Base-by-base conservation (phyloP, 306 rosid genomes). In the Gillenia trifoliata region DNA sequence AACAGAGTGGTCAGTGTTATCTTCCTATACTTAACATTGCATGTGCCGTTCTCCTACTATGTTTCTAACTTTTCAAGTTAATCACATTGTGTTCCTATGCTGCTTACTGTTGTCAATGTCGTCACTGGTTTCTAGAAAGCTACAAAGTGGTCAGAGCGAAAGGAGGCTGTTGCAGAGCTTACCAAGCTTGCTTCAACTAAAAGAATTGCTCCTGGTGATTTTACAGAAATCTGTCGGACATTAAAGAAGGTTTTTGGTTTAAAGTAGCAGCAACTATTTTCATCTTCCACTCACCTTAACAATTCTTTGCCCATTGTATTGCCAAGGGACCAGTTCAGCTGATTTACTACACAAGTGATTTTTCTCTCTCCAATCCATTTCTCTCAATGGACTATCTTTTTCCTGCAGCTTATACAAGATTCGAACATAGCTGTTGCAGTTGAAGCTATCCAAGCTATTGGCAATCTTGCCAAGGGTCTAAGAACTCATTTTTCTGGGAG, bases 361-460 rank as follows among this genome's bases (percentile, higher is more conserved):
- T 41, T 41, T 25, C 15, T 9, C 17, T 20, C 61, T 28, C 9
- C 28, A 29, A 69, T 69, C 41, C n/a, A n/a, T n/a, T 75, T 31
- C 5, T 56, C 64, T 34, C 56, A 77, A 74, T 57, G 43, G 49
- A 54, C 36, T 72, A 22, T 55, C 71, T 77, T 82, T 72, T 80
- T 45, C 66, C 30, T 77, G 89, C 96, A 94, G 99, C 95, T 94
- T 40, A 86, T 94, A 79, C 88, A 97, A 26, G 99, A 94, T 77
- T 97, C 92, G 79, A 94, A 94, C 85, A 94, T 94, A 49, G 99
- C 99, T 68, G 99, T 94, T 80, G 97, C 99, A 68, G 97, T 94
- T 85, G 99, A 94, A 85, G 96, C 99, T 59, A 72, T 94, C 79
- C 99, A 92, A 91, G 99, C 99, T 77, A 75, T 94, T 78, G 96